These are phyloP conservation scores for Psilocybe cyanescens DNA, from an alignment of 768 basidiomycete genomes.

Conservation along the genomic window DNA sequence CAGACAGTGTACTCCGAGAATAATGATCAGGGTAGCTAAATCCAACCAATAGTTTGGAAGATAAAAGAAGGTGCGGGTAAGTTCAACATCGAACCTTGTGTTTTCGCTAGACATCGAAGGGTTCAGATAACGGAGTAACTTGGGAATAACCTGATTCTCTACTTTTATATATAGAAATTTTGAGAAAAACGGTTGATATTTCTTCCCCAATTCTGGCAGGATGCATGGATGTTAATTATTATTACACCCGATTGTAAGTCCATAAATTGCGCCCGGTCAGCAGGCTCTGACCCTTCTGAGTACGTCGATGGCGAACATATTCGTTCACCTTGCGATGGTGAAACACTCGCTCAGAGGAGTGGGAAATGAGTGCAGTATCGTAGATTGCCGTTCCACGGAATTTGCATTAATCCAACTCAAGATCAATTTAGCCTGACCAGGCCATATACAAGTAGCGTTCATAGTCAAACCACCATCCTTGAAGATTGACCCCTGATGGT, in stretches of 20 bases:
- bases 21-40: not conserved
- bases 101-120: no score
- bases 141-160: not conserved
- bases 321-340: not conserved
- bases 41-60: not conserved
- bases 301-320: not conserved
- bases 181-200: not conserved
- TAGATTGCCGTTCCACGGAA: no score
- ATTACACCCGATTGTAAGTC: no score
- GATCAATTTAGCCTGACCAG: no score
- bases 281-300: not conserved
- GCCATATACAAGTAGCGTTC: not conserved
- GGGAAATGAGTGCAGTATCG: not conserved
- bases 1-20: not conserved
- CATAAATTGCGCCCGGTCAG: not conserved
- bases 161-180: no score
- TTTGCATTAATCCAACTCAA: no score
- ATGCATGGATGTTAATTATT: no score
- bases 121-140: not conserved
- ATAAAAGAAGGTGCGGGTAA: not conserved
- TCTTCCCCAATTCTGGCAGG: not conserved
- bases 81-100: no score
- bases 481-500: no score
- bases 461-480: not conserved
- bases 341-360: not conserved